Base-by-base conservation (phyloP, 805 yeast genomes). In the Schizosaccharomyces octosporus region DNA sequence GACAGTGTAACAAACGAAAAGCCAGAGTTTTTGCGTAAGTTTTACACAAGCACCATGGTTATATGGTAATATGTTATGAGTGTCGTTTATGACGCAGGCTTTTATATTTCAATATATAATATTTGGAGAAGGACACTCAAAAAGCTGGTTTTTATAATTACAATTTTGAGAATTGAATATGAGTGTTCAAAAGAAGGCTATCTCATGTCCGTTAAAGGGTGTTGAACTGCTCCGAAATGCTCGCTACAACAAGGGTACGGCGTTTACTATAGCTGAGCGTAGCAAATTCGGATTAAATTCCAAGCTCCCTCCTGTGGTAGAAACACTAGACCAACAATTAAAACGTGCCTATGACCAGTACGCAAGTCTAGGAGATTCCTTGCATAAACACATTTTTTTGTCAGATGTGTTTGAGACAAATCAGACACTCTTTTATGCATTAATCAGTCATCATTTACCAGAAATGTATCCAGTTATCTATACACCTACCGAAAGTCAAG, bases 201-300 rank as follows among this genome's bases (percentile, higher is more conserved):
- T 13, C 15, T 36, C 41, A 6, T 45, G 51, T 45, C 24, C 51
- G 24, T 57, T 57, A 5, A 41, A 67, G 67, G 94, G 95, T 2
- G 83, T 82, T 72, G 85, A 84, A 64, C 72, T 90, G 62, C 77
- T 90, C 65, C 87, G 88, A 71, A 84, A 94, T 19, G 88, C 97
- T 0, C 74, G 84, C 48, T 86, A 85, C 74, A 90, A 90, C 75
- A 90, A 93, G 71, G 97, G 97, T 48, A 83, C 96, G n/a, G 97
- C 96, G 0, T 93, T 93, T 71, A 81, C 93, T 4, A 68, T 72
- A 19, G 89, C 85, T 65, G 98, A 90, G 73, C 79, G 97, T 69
- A 75, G 78, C 15, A 86, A 86, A 0, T 90, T 90, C 72, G 83
- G 81, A 19, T 75, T 90, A 61, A 76, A 75, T 21, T 96, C 96